These are phyloP conservation scores for Syncephalastrum racemosum DNA, from an alignment of 371 early-diverging fungal species.

Conservation along the genomic window DNA sequence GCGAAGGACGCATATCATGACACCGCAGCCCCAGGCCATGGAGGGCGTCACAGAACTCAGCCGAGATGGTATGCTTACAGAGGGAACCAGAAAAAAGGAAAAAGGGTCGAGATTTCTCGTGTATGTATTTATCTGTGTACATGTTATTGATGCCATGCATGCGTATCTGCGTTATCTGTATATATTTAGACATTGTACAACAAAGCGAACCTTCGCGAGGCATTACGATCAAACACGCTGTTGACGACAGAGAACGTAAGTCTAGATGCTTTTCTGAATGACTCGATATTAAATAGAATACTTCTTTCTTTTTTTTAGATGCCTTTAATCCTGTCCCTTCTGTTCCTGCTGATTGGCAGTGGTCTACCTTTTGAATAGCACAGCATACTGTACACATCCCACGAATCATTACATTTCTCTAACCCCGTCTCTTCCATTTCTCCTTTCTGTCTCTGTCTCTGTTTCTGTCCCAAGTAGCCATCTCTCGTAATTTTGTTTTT, in stretches of 20 bases:
- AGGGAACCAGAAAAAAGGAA: conserved; percentile 1
- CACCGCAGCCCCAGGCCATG: conserved; percentile 49
- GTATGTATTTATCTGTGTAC: background rate
- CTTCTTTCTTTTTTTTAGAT: conserved; percentile 7
- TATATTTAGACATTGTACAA: conserved; percentile 39
- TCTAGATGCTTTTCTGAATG: background rate
- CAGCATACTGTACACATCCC: background rate
- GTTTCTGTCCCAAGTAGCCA: background rate
- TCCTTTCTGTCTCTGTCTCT: background rate
- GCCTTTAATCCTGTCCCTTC: conserved; percentile 20
- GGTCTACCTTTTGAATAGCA: conserved; percentile 17
- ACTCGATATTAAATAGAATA: background rate
- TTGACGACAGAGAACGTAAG: conserved; percentile 16
- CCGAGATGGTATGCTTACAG: conserved; percentile 39
- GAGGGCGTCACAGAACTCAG: conserved; percentile 52
- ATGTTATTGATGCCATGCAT: background rate
- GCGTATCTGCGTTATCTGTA: conserved; percentile 3
- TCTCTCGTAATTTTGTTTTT: background rate
- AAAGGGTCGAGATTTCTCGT: background rate
- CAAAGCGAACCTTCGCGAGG: conserved; percentile 20
- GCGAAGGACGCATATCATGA: conserved; percentile 44
- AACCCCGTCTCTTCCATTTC: no score
- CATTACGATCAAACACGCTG: conserved; percentile 20
- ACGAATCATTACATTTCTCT: no score
- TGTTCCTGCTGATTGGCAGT: conserved; percentile 23